A percentile compares a stretch with the other conserved stretches of the same genome.
phyloP scores from a whole-genome alignment of 495 filamentous ascomycete species.

The Penicillium angulare region DNA sequence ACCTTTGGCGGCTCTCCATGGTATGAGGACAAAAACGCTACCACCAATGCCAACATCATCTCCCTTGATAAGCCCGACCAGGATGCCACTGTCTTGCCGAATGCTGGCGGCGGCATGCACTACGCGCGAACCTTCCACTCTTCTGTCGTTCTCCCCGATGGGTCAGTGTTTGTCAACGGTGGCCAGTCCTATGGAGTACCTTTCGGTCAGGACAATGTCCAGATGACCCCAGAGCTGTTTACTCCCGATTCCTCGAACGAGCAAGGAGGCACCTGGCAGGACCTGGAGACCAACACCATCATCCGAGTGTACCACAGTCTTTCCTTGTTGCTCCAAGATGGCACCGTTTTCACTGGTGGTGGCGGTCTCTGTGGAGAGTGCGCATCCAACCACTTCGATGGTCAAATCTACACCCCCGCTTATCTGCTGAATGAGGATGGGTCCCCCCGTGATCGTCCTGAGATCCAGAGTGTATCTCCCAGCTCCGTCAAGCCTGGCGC shows the following conservation, averaged over 20 bases:
- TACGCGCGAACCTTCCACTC: constrained; percentile 43
- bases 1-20: constrained; percentile 44
- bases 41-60: constrained; percentile 40
- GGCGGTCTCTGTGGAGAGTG: constrained; percentile 52
- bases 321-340: constrained; percentile 49
- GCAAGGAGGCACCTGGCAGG: constrained; percentile 34
- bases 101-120: constrained; percentile 30
- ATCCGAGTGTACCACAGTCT: constrained; percentile 51
- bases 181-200: constrained; percentile 38
- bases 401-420: constrained; percentile 44
- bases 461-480: constrained; percentile 24
- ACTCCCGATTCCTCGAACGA: constrained; percentile 29
- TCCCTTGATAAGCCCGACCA: constrained; percentile 30
- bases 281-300: constrained; percentile 31
- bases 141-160: constrained; percentile 47
- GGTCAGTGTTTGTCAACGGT: constrained; percentile 40
- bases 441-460: constrained; percentile 32
- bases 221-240: constrained; percentile 42
- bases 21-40: constrained; percentile 31
- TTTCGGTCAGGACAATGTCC: constrained; percentile 41
- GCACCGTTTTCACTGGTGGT: constrained; percentile 48
- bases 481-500: constrained; percentile 25
- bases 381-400: constrained; percentile 49
- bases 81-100: constrained; percentile 12
- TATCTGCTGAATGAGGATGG: constrained; percentile 47